phyloP scores from a whole-genome alignment of 169 alveolate genomes.

The Theileria orientalis region DNA sequence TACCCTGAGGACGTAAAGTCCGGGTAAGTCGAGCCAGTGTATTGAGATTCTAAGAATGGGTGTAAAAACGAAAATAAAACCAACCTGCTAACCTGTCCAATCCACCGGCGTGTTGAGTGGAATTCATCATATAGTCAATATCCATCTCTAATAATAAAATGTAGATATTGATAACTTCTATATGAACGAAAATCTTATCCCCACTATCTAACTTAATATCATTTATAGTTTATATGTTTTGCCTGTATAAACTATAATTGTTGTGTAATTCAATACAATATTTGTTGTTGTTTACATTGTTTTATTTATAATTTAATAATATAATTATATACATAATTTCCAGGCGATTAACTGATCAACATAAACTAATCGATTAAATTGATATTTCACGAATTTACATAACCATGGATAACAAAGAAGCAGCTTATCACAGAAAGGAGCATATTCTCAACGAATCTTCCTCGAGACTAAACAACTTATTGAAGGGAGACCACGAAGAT shows the following conservation, averaged over 20 bases:
- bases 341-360: too few species aligned
- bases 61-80: not conserved
- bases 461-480: conserved; percentile 41
- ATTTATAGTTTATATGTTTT: not conserved
- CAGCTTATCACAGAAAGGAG: conserved; percentile 59
- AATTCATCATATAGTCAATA: not conserved
- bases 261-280: too few species aligned
- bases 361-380: too few species aligned
- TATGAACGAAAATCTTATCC: not conserved
- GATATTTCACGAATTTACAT: too few species aligned
- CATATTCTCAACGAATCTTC: conserved; percentile 48
- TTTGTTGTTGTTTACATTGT: not conserved
- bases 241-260: not conserved
- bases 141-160: not conserved
- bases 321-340: too few species aligned
- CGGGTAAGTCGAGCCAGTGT: not conserved
- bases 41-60: conserved; percentile 19
- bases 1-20: not conserved
- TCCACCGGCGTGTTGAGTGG: conserved; percentile 13
- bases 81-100: conserved; percentile 15
- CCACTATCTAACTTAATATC: not conserved
- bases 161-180: not conserved
- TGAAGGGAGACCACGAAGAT: conserved; percentile 60
- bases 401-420: conserved; percentile 29
- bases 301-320: too few species aligned